A percentile compares a stretch with the other conserved stretches of the same genome.
phyloP scores from a whole-genome alignment of 176 grass and related monocot genomes.

The Zoysia japonica region DNA sequence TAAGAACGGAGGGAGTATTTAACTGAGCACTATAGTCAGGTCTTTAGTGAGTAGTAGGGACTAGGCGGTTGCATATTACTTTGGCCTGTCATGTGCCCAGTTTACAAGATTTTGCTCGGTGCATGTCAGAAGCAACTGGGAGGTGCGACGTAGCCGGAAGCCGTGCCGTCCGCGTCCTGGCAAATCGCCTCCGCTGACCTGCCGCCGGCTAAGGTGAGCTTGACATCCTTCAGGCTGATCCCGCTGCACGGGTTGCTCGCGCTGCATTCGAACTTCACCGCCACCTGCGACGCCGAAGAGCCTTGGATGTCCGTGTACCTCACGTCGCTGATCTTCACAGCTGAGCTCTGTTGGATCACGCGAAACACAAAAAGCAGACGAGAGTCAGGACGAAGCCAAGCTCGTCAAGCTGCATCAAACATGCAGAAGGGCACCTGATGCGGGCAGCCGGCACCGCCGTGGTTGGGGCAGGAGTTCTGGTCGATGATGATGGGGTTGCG shows the following conservation, averaged over 20 bases:
- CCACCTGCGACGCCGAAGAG: constrained; percentile 54
- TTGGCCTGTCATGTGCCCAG: neutral
- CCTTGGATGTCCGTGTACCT: constrained; percentile 55
- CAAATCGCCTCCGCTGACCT: constrained; percentile 44
- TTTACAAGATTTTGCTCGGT: neutral
- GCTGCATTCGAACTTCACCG: constrained; percentile 68
- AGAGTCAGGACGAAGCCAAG: neutral
- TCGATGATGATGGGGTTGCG: constrained; percentile 68
- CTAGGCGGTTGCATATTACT: too few relatives aligned
- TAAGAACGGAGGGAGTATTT: neutral
- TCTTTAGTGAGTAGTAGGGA: too few relatives aligned
- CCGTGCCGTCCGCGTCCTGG: constrained; percentile 49
- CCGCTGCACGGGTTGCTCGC: constrained; percentile 64
- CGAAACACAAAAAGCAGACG: too few relatives aligned
- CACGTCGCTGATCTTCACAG: constrained; percentile 65
- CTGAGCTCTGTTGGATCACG: constrained; percentile 37
- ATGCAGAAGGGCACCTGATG: constrained; percentile 28
- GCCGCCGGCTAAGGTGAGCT: constrained; percentile 47
- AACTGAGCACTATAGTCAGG: neutral
- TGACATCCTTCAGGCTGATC: constrained; percentile 56
- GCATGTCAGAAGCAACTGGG: constrained; percentile 41
- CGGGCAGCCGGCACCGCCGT: constrained; percentile 42
- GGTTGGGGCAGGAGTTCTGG: constrained; percentile 59
- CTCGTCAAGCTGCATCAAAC: neutral
- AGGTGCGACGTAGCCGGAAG: constrained; percentile 51